Evolutionary conservation across 108 stramenopile species (phyloP), one percentile per base, ranked within the genome.

Genomic region (Thalassiosira profunda): DNA sequence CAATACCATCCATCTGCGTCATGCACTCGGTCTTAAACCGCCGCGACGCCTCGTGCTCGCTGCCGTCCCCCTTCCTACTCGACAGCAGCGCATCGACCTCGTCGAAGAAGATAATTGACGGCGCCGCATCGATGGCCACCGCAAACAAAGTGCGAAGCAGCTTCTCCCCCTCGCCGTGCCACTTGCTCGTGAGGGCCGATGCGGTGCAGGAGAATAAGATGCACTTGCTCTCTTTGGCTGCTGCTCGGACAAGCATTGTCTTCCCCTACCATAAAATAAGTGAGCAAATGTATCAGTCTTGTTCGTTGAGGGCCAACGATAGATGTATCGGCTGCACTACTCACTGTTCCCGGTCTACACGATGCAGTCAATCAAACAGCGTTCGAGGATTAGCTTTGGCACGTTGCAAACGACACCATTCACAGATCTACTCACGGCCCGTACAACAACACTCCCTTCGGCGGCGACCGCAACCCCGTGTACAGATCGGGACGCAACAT

Each of bases 81-180:
- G 77, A 79, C 24, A 92, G 69, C 9, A 99, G 70, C 3, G 94
- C 85, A 68, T 99, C 98, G 49, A 99, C 83, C 76, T 99, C 98
- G 72, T 98, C 98, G 41, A 98, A 70, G 77, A 98, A 98, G 58
- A 98, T n/a, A n/a, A n/a, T n/a, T n/a, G n/a, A n/a, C n/a, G n/a
- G n/a, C n/a, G n/a, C n/a, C n/a, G n/a, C n/a, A n/a, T n/a, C n/a
- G n/a, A n/a, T n/a, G n/a, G n/a, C n/a, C n/a, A n/a, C n/a, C n/a
- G n/a, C n/a, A n/a, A n/a, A 98, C 11, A 98, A 75, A 5, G 90
- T 85, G 23, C 87, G 24, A 7, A 98, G 70, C 37, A 97, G 57
- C 64, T 94, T 96, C 70, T 98, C 96, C 8, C 89, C 80, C 57
- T 98, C 95, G n/a, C 94, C 92, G 49, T 84, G 70, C 85, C 90